Evolutionary conservation across 2,329 filamentous ascomycete genomes (phyloP).

Genomic region (Apiospora phragmitis): DNA sequence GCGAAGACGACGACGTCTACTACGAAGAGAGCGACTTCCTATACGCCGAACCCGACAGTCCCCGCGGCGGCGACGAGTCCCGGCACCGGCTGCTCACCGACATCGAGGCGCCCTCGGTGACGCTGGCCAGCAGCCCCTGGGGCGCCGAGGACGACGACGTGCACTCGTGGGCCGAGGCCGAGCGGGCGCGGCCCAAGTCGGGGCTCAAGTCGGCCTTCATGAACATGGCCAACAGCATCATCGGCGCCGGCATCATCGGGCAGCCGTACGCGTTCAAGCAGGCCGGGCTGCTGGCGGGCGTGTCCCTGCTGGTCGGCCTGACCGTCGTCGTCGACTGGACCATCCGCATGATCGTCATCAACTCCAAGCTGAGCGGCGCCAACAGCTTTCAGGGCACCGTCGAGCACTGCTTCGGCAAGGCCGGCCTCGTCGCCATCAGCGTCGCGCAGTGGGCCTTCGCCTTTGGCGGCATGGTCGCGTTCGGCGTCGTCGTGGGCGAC

Average conservation of each 20-base stretch:
- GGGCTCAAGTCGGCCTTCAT: conserved; percentile 88
- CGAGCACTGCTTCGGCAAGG: conserved; percentile 88
- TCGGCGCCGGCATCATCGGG: conserved; percentile 73
- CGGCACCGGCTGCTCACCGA: conserved; percentile 68
- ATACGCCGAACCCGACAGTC: conserved; percentile 23
- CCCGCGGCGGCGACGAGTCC: conserved; percentile 43
- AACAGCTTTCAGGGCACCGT: conserved; percentile 96
- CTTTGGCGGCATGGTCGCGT: conserved; percentile 98
- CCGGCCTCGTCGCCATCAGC: conserved; percentile 83
- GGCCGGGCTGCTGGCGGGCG: conserved; percentile 80
- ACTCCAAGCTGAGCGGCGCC: conserved; percentile 92
- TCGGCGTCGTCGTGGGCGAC: conserved; percentile 96
- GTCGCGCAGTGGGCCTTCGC: conserved; percentile 97
- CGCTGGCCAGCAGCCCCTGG: conserved; percentile 62
- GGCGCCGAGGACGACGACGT: conserved; percentile 39
- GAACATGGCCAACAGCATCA: conserved; percentile 99
- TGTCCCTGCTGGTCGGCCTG: conserved; percentile 74
- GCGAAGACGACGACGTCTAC: conserved; percentile 17
- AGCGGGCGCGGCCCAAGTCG: conserved; percentile 73
- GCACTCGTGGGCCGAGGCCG: conserved; percentile 51
- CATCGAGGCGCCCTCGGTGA: conserved; percentile 68
- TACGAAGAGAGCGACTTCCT: conserved; percentile 25
- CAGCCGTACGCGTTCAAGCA: conserved; percentile 97
- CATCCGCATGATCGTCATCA: conserved; percentile 93
- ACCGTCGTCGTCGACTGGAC: conserved; percentile 95